Evolutionary conservation across 75 land plant genomes (phyloP), one percentile per base, ranked within the genome.

Genomic region (Pinus albicaulis): DNA sequence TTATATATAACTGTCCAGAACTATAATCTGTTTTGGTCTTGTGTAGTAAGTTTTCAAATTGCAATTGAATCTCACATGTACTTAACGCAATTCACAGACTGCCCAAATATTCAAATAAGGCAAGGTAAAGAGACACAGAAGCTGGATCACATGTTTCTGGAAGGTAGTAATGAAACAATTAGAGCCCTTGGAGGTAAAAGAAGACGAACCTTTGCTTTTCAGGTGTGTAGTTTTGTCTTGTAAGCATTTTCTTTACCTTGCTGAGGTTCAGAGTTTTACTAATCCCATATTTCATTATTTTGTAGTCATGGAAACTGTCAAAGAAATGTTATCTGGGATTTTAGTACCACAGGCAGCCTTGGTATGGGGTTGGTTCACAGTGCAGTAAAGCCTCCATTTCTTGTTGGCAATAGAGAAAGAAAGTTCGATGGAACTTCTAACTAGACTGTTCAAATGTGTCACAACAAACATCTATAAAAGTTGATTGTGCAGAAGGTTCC

Each of bases 281-380:
- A 71, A 75, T 15, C 28, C 25, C 59, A 55, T 52, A 55, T 25
- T 56, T 56, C 28, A 24, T 63, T 76, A 14, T 71, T 48, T 79
- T 74, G 82, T 81, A 85, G 83, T 79, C 82, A 78, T 76, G 81
- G 76, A 58, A 86, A 82, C 60, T 61, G 83, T 58, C 56, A 65
- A 2, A 92, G 72, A 72, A 92, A 90, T 87, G 83, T 88, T 75
- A 90, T 93, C 71, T 89, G 98, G 95, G 92, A 89, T 70, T 91
- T 91, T 80, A 87, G 92, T 71, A 86, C 88, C 22, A 82, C 90
- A 78, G 87, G 80, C 11, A 58, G 79, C 58, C 84, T 81, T 24
- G 75, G 87, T 60, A 89, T 92, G 44, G 95, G 98, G 57, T 94
- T 95, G 59, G 75, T 90, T 25, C 84, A 83, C 53, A 19, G 60